Conservation (phyloP, 139 green algal species). For the Picochlorum costavermella region DNA sequence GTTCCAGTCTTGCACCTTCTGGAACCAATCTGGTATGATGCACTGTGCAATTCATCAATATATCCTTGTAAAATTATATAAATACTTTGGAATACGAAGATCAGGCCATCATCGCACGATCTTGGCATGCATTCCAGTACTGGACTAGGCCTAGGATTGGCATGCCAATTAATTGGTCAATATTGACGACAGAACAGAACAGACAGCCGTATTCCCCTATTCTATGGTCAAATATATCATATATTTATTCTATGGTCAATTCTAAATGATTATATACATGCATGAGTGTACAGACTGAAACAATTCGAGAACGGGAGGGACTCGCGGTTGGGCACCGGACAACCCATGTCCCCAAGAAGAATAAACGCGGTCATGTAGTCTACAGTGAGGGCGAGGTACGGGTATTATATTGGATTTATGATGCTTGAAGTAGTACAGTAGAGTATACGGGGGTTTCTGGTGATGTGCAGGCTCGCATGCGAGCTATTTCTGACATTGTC, state of each 20-base stretch:
- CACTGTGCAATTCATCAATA: too few species aligned
- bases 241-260: not conserved
- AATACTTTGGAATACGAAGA: too few species aligned
- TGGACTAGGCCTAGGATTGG: too few species aligned
- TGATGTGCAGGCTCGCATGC: slow-evolving; percentile 50
- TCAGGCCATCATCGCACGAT: too few species aligned
- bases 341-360: not conserved
- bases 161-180: not conserved
- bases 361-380: slow-evolving; percentile 13
- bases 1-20: too few species aligned
- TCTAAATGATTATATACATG: not conserved
- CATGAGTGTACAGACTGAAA: not conserved
- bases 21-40: too few species aligned
- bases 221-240: not conserved
- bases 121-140: too few species aligned
- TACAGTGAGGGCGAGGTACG: not conserved
- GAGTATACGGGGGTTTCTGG: not conserved
- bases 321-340: too few species aligned
- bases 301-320: too few species aligned
- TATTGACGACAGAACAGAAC: not conserved
- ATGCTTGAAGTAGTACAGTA: not conserved
- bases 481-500: slow-evolving; percentile 75
- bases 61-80: not conserved
- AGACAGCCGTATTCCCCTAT: not conserved
- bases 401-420: not conserved